Base-by-base conservation (phyloP, 106 monocot genomes). In the Dendrobium nobile region DNA sequence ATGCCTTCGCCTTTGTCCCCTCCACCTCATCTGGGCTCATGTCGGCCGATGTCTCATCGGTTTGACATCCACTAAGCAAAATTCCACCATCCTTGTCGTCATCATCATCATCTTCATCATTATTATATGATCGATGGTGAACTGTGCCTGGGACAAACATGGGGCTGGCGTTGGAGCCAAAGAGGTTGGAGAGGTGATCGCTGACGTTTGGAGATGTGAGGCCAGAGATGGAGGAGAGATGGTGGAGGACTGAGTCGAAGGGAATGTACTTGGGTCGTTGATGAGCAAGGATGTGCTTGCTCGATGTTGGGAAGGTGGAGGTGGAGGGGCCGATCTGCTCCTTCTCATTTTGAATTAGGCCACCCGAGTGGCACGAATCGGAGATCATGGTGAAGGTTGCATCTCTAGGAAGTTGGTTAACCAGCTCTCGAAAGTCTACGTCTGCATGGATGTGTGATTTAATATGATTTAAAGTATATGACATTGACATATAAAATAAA, bases 351-450 rank as follows among this genome's bases (percentile, higher is more conserved):
- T 96, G 91, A 65, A 96, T 96, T 77, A 96, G 93, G n/a, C 96
- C 96, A 48, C 96, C 96, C 77, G 93, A 93, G 88, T 96, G 96
- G 89, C 96, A 96, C 4, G 93, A 96, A 78, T 96, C 96, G 56
- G 96, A 96, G 82, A 96, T 54, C 56, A 96, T 91, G 77, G 93
- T 96, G 75, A 96, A 79, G 81, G 81, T 87, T 9, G 82, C 84
- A 5, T 88, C 90, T 2, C 59, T 10, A 22, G 89, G 93, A 13
- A 96, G 80, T 2, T 79, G 81, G 83, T 93, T 85, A 8, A 96
- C 91, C n/a, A 96, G 70, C 42, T 90, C 75, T 55, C 93, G 78
- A 87, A 96, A 96, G 83, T 96, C 96, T 1, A 88, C 85, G 42
- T 90, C 93, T 89, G 81, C 75, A 82, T 43, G 18, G 20, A 28